Conservation (phyloP, 495 filamentous ascomycete genomes). For the Astrocystis sublimbata region DNA sequence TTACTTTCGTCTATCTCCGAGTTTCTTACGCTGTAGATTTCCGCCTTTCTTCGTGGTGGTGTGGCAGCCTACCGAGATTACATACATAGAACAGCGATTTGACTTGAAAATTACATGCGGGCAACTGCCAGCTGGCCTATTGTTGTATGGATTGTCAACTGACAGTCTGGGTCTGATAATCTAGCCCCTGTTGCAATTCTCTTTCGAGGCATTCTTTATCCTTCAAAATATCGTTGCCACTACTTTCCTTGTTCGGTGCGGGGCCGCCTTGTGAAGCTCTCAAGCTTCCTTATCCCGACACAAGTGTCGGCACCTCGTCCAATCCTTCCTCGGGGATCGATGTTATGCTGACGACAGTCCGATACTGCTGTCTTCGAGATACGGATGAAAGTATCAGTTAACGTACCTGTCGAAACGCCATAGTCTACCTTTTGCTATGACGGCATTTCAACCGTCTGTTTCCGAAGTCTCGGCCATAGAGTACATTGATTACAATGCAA, state of each 20-base stretch:
- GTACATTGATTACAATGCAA: too few relatives aligned
- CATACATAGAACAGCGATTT: conserved; percentile 10
- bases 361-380: conserved; percentile 7
- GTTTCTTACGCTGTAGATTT: not conserved
- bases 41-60: not conserved
- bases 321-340: conserved; percentile 13
- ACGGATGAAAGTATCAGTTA: conserved; percentile 7
- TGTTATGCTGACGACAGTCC: conserved; percentile 3
- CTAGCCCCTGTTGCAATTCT: not conserved
- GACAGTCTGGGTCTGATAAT: not conserved
- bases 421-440: too few relatives aligned
- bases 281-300: conserved; percentile 13
- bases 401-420: too few relatives aligned
- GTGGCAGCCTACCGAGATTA: conserved; percentile 4
- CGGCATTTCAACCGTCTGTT: too few relatives aligned
- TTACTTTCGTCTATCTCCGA: not conserved
- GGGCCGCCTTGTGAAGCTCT: conserved; percentile 17
- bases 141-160: conserved; percentile 1
- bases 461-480: too few relatives aligned
- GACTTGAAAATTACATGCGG: conserved; percentile 2
- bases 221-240: conserved; percentile 2
- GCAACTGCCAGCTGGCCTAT: not conserved
- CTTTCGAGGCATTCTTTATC: conserved; percentile 18
- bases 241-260: conserved; percentile 15
- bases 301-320: conserved; percentile 18